Evolutionary conservation across 2,329 filamentous ascomycete genomes (phyloP).

Genomic region (Claviceps spartinae): DNA sequence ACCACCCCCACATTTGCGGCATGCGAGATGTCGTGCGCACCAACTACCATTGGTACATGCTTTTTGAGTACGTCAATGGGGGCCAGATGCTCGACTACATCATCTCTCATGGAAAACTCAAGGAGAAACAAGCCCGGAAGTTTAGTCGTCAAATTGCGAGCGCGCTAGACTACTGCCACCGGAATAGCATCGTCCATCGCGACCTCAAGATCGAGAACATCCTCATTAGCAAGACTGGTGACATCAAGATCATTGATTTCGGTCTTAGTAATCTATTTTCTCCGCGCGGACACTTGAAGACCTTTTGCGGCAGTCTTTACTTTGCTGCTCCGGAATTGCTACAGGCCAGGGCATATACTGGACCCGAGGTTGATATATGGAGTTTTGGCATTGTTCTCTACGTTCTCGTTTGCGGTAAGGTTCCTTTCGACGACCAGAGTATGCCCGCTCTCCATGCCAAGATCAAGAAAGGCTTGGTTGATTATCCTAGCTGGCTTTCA

Average conservation of each 20-base stretch:
- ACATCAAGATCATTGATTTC: slow-evolving; percentile 99
- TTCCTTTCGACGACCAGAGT: slow-evolving; percentile 97
- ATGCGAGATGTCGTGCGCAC: slow-evolving; percentile 92
- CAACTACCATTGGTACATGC: slow-evolving; percentile 99
- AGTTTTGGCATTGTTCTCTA: slow-evolving; percentile 98
- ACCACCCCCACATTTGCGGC: slow-evolving; percentile 90
- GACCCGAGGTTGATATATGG: slow-evolving; percentile 95
- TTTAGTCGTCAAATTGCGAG: slow-evolving; percentile 96
- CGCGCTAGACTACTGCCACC: slow-evolving; percentile 91
- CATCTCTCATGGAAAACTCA: slow-evolving; percentile 91
- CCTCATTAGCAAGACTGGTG: slow-evolving; percentile 94
- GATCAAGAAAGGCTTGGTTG: slow-evolving; percentile 92
- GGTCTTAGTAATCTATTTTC: slow-evolving; percentile 93
- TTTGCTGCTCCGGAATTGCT: slow-evolving; percentile 92
- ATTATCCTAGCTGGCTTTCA: slow-evolving; percentile 89
- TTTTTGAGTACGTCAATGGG: slow-evolving; percentile 97
- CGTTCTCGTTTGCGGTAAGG: slow-evolving; percentile 91
- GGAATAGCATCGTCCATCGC: slow-evolving; percentile 94
- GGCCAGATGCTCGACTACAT: slow-evolving; percentile 99
- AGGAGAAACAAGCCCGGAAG: slow-evolving; percentile 96
- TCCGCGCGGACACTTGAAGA: slow-evolving; percentile 74
- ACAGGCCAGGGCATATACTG: slow-evolving; percentile 87
- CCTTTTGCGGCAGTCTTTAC: slow-evolving; percentile 94
- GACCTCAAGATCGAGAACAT: slow-evolving; percentile 99
- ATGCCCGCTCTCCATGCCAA: slow-evolving; percentile 98